Evolutionary conservation across 177 flowering plant species (phyloP).

Genomic region (Telopea speciosissima): DNA sequence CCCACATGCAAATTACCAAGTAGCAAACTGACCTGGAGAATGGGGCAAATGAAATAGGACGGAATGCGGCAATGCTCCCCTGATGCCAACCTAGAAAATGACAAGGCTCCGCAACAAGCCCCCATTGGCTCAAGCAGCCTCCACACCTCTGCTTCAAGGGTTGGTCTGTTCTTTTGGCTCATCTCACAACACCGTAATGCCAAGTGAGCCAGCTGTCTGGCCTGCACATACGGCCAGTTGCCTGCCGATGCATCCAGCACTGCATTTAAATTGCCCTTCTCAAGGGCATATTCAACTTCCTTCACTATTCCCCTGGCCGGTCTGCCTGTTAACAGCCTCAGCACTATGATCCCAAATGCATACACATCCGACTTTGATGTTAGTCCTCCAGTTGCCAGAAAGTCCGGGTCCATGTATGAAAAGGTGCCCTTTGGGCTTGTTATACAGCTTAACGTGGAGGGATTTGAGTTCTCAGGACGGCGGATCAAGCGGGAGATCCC

Average conservation of each 20-base stretch:
- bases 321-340: constrained; percentile 64
- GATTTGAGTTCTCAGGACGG: constrained; percentile 15
- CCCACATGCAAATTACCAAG: background rate
- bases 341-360: constrained; percentile 69
- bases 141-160: constrained; percentile 68
- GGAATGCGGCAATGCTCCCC: constrained; percentile 45
- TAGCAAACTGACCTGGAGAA: constrained; percentile 51
- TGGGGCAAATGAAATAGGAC: constrained; percentile 75
- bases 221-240: constrained; percentile 87
- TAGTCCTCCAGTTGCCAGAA: constrained; percentile 51
- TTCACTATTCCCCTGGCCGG: constrained; percentile 50
- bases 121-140: constrained; percentile 69
- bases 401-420: constrained; percentile 70
- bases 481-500: constrained; percentile 55
- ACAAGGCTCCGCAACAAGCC: constrained; percentile 46
- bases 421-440: constrained; percentile 69
- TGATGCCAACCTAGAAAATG: constrained; percentile 25
- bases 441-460: constrained; percentile 20
- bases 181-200: constrained; percentile 67
- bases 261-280: constrained; percentile 36
- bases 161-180: constrained; percentile 46
- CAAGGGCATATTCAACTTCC: constrained; percentile 59
- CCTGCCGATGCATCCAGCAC: constrained; percentile 78
- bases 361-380: constrained; percentile 67
- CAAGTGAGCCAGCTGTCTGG: constrained; percentile 68